A percentile compares a stretch with the other conserved stretches of the same genome.
Conservation (phyloP, 1,284 basidiomycete species). For the Irpex sp. region DNA sequence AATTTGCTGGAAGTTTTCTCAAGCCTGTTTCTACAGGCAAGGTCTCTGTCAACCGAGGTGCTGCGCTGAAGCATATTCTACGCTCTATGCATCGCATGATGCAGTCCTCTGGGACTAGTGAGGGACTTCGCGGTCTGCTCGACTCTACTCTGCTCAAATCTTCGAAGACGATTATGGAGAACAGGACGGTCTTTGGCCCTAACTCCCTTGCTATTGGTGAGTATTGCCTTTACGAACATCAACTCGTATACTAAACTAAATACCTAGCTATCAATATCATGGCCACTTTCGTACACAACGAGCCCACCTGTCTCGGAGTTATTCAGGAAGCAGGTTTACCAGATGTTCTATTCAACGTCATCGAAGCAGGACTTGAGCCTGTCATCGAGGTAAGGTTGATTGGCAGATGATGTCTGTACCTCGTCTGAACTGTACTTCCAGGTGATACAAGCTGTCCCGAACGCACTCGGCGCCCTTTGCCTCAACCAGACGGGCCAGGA, state of each 20-base stretch:
- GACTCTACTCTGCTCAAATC: constrained; percentile 88
- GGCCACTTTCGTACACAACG: constrained; percentile 98
- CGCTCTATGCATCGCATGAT: constrained; percentile 96
- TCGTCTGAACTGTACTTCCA: constrained; percentile 27
- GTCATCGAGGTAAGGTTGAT: constrained; percentile 71
- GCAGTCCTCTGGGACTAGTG: constrained; percentile 90
- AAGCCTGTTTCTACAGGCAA: constrained; percentile 37
- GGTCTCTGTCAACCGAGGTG: constrained; percentile 64
- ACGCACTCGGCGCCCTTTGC: constrained; percentile 96
- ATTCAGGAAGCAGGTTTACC: constrained; percentile 93
- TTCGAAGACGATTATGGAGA: constrained; percentile 85
- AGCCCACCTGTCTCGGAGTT: constrained; percentile 90
- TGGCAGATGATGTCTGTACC: not conserved
- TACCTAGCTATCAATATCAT: constrained; percentile 89
- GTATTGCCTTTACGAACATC: constrained; percentile 16
- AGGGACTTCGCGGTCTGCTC: constrained; percentile 92
- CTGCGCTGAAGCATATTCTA: constrained; percentile 86
- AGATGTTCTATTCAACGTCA: constrained; percentile 82
- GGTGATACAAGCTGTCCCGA: constrained; percentile 91
- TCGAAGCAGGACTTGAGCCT: constrained; percentile 84
- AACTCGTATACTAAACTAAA: not conserved
- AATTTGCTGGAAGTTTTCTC: constrained; percentile 5
- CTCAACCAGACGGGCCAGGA: constrained; percentile 90
- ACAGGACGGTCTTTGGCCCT: constrained; percentile 82
- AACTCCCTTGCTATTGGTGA: constrained; percentile 81